A percentile compares a stretch with the other conserved stretches of the same genome.
phyloP scores from a whole-genome alignment of 2,329 filamentous ascomycete species.

The Chaetomium sp. region DNA sequence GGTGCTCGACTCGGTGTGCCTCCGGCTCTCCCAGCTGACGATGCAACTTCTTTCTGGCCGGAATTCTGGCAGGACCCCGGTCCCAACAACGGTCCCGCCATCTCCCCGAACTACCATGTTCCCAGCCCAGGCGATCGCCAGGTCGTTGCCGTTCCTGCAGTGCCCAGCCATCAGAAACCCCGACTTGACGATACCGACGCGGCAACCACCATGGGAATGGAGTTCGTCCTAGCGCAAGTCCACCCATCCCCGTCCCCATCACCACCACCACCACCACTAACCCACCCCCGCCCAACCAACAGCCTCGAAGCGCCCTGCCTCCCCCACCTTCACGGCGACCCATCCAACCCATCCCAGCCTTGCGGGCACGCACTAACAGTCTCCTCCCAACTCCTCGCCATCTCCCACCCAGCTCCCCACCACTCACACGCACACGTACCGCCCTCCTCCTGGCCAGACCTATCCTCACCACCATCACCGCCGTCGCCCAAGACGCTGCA shows the following conservation, averaged over 20 bases:
- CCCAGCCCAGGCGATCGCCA: background rate
- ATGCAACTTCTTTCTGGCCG: background rate
- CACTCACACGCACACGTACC: background rate
- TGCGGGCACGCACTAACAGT: conserved; percentile 37
- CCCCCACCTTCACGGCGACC: conserved; percentile 36
- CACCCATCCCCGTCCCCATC: background rate
- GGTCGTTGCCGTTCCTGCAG: background rate
- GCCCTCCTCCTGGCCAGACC: background rate
- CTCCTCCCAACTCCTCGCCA: conserved; percentile 31
- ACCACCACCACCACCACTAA: background rate
- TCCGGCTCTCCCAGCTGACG: background rate
- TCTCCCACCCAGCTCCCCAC: background rate
- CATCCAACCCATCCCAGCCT: conserved; percentile 34
- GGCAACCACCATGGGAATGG: conserved; percentile 36
- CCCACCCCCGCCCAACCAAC: background rate
- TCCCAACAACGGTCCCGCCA: background rate
- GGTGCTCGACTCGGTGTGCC: background rate
- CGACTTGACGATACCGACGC: conserved; percentile 35
- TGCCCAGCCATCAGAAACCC: conserved; percentile 14
- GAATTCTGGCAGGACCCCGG: background rate
- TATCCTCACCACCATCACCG: background rate
- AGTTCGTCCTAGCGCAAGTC: conserved; percentile 41
- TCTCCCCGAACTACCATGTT: background rate
- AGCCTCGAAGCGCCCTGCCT: conserved; percentile 40
- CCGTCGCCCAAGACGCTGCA: conserved; percentile 2